Conservation (phyloP, 1,139 yeast species). For the Taphrina flavorubra region DNA sequence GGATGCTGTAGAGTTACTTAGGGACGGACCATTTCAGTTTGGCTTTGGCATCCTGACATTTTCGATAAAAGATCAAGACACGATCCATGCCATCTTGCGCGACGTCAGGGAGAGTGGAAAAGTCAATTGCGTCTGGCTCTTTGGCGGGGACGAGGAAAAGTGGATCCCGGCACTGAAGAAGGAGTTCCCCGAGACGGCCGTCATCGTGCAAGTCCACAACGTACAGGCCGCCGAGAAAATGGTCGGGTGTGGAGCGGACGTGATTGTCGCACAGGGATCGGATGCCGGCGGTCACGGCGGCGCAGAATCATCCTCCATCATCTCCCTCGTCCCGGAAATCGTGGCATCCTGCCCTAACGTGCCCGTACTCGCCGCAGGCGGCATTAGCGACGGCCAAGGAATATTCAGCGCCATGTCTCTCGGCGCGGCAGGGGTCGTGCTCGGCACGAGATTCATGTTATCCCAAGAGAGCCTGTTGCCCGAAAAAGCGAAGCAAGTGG, state of each 20-base stretch:
- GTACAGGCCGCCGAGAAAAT: slow-evolving; percentile 54
- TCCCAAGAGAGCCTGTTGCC: slow-evolving; percentile 42
- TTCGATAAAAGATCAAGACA: slow-evolving; percentile 30
- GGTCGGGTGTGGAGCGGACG: slow-evolving; percentile 53
- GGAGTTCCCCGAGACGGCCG: slow-evolving; percentile 49
- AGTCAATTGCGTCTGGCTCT: slow-evolving; percentile 43
- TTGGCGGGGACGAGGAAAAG: slow-evolving; percentile 51
- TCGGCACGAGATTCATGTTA: slow-evolving; percentile 43
- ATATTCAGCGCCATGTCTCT: slow-evolving; percentile 50
- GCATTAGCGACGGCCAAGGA: slow-evolving; percentile 54
- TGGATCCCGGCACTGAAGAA: slow-evolving; percentile 52
- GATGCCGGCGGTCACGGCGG: slow-evolving; percentile 63
- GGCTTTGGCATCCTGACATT: slow-evolving; percentile 41
- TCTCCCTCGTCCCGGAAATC: slow-evolving; percentile 51
- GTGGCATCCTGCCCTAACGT: slow-evolving; percentile 49
- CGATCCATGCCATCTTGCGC: slow-evolving; percentile 15
- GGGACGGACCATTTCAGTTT: slow-evolving; percentile 24
- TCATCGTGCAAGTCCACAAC: slow-evolving; percentile 57
- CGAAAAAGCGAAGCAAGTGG: slow-evolving; percentile 32
- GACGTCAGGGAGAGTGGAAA: slow-evolving; percentile 45
- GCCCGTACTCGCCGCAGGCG: slow-evolving; percentile 58
- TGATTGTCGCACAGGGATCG: slow-evolving; percentile 57
- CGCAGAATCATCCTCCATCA: slow-evolving; percentile 52
- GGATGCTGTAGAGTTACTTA: slow-evolving; percentile 46
- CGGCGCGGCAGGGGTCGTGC: slow-evolving; percentile 53